Conservation (phyloP, 1,284 basidiomycete genomes). For the Xanthoconium separans region DNA sequence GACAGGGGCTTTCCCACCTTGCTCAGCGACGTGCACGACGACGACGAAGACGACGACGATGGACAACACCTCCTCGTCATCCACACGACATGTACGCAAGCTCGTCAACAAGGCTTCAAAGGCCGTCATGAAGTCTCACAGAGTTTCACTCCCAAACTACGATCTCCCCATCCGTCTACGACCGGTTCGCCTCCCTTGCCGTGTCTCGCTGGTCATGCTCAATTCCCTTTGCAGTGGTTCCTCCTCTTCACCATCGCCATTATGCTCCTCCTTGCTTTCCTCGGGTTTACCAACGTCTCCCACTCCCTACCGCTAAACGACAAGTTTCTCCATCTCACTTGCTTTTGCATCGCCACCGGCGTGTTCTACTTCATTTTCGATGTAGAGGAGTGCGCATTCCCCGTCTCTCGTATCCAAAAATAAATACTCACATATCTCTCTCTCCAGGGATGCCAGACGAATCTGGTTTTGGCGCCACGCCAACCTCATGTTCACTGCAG, state of each 20-base stretch:
- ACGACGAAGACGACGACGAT: slow-evolving; percentile 9
- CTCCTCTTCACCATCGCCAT: slow-evolving; percentile 60
- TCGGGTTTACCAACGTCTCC: slow-evolving; percentile 73
- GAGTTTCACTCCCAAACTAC: slow-evolving; percentile 58
- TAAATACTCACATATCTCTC: background rate
- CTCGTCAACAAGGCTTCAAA: slow-evolving; percentile 40
- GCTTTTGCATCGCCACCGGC: slow-evolving; percentile 73
- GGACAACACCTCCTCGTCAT: slow-evolving; percentile 9
- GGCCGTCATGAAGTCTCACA: slow-evolving; percentile 56
- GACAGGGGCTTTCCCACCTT: slow-evolving; percentile 11
- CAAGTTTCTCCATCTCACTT: slow-evolving; percentile 83
- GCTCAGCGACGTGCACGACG: background rate
- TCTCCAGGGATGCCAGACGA: slow-evolving; percentile 61
- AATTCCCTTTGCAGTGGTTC: slow-evolving; percentile 60
- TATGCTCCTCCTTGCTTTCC: slow-evolving; percentile 65
- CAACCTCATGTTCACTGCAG: slow-evolving; percentile 62
- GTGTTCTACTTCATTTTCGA: slow-evolving; percentile 88
- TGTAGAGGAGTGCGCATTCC: slow-evolving; percentile 71
- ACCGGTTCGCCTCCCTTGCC: slow-evolving; percentile 49
- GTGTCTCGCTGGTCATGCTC: slow-evolving; percentile 5
- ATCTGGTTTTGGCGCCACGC: slow-evolving; percentile 86
- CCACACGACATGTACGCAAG: slow-evolving; percentile 28
- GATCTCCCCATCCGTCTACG: slow-evolving; percentile 70
- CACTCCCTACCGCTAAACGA: slow-evolving; percentile 71
- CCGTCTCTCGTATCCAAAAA: background rate